A percentile compares a stretch with the other conserved stretches of the same genome.
These are phyloP conservation scores for Chalciporus sp. DNA, from an alignment of 1,284 basidiomycete species.

Conservation along the genomic window DNA sequence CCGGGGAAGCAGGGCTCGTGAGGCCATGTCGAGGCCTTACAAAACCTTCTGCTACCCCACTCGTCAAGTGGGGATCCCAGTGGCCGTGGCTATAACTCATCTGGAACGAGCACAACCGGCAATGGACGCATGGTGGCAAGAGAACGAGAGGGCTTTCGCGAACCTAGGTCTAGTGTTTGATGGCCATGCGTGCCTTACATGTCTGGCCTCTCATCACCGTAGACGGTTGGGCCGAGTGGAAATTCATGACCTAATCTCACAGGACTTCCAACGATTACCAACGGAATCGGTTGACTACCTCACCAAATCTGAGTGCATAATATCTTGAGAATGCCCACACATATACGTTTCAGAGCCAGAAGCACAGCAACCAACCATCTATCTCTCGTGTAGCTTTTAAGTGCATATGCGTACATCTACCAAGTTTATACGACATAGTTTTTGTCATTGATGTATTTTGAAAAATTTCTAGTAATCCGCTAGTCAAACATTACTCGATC, in stretches of 20 bases:
- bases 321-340: slow-evolving; percentile 17
- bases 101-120: slow-evolving; percentile 26
- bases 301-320: slow-evolving; percentile 7
- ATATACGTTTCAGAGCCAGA: not conserved
- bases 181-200: slow-evolving; percentile 30
- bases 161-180: slow-evolving; percentile 24
- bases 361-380: too few species aligned
- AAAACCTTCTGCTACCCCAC: slow-evolving; percentile 18
- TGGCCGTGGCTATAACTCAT: slow-evolving; percentile 29
- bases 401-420: not conserved
- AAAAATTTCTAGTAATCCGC: not conserved
- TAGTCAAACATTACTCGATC: slow-evolving; percentile 19
- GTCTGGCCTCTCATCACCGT: slow-evolving; percentile 19
- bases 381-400: not conserved
- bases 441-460: slow-evolving; percentile 1
- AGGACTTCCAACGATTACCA: slow-evolving; percentile 3
- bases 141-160: slow-evolving; percentile 21
- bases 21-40: slow-evolving; percentile 17
- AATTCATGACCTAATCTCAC: slow-evolving; percentile 16
- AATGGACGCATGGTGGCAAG: slow-evolving; percentile 37
- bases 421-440: not conserved
- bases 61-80: slow-evolving; percentile 21
- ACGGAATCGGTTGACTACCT: slow-evolving; percentile 12
- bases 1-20: slow-evolving; percentile 15
- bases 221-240: slow-evolving; percentile 18